Conservation (phyloP, 768 basidiomycete genomes). For the Kondoa subrosea region DNA sequence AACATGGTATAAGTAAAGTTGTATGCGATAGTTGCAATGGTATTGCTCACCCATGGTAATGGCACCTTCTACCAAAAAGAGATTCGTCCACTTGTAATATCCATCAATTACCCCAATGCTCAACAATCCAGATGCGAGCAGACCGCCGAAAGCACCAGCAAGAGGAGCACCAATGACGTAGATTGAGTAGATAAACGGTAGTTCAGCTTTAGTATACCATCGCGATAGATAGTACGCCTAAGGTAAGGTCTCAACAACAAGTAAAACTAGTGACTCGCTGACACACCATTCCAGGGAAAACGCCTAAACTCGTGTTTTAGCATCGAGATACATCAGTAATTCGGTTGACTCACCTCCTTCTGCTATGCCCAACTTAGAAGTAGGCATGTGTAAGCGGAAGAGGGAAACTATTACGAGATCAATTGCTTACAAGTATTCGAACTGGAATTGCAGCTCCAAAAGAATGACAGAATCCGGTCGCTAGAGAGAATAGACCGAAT, state of each 20-base stretch:
- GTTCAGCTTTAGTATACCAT: slow-evolving; percentile 22
- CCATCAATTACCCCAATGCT: slow-evolving; percentile 1
- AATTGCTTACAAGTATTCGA: too few species aligned
- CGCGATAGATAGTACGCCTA: slow-evolving; percentile 15
- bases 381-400: too few species aligned
- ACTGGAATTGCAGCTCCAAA: slow-evolving; percentile 9
- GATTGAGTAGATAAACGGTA: slow-evolving; percentile 18
- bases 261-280: background rate
- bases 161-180: slow-evolving; percentile 26
- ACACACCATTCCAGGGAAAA: background rate
- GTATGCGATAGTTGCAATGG: too few species aligned
- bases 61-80: slow-evolving; percentile 22
- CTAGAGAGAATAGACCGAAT: slow-evolving; percentile 12
- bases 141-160: slow-evolving; percentile 26
- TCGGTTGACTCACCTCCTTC: slow-evolving; percentile 12
- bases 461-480: slow-evolving; percentile 11
- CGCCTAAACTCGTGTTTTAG: background rate
- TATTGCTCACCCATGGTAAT: slow-evolving; percentile 12
- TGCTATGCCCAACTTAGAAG: slow-evolving; percentile 8
- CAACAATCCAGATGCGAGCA: slow-evolving; percentile 25
- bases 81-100: slow-evolving; percentile 6
- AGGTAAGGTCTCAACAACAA: background rate
- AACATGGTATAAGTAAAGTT: too few species aligned
- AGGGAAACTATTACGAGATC: too few species aligned
- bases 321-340: background rate